Evolutionary conservation across 768 basidiomycete genomes (phyloP).

Genomic region (Naematelia encephala): DNA sequence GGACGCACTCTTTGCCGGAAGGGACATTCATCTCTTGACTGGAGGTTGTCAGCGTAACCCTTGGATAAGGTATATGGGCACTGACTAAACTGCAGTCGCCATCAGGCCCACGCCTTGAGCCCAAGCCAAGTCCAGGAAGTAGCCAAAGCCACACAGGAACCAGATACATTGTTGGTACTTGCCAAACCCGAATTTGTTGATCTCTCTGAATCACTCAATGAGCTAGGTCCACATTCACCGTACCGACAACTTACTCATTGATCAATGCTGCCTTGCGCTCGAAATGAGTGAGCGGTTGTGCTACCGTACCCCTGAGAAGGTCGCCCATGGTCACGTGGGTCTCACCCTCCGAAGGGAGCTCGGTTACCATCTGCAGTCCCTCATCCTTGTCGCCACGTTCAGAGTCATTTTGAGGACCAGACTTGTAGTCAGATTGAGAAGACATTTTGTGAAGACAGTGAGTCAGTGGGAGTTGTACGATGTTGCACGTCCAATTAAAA

Average conservation of each 20-base stretch:
- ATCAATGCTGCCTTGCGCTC: slow-evolving; percentile 45
- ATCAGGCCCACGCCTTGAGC: slow-evolving; percentile 49
- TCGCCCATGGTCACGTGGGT: slow-evolving; percentile 5
- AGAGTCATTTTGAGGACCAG: too few species aligned
- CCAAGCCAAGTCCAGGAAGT: slow-evolving; percentile 46
- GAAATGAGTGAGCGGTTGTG: slow-evolving; percentile 24
- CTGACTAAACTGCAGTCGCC: slow-evolving; percentile 38
- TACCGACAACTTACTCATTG: slow-evolving; percentile 29
- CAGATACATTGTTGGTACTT: slow-evolving; percentile 50
- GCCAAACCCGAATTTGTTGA: slow-evolving; percentile 46
- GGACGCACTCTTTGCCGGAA: background rate
- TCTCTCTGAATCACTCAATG: slow-evolving; percentile 29
- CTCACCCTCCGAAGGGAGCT: background rate
- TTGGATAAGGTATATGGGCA: slow-evolving; percentile 22
- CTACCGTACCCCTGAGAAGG: slow-evolving; percentile 21
- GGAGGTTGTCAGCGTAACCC: slow-evolving; percentile 7
- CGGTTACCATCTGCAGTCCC: slow-evolving; percentile 1
- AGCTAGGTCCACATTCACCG: background rate
- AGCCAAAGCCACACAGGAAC: slow-evolving; percentile 51
- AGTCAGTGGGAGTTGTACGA: too few species aligned
- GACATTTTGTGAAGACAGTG: too few species aligned
- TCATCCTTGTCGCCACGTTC: background rate
- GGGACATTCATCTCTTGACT: slow-evolving; percentile 36
- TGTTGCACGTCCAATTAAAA: too few species aligned
- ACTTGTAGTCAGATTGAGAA: too few species aligned